phyloP scores from a whole-genome alignment of 805 yeast genomes.

The Saccharomyces cerevisiae region DNA sequence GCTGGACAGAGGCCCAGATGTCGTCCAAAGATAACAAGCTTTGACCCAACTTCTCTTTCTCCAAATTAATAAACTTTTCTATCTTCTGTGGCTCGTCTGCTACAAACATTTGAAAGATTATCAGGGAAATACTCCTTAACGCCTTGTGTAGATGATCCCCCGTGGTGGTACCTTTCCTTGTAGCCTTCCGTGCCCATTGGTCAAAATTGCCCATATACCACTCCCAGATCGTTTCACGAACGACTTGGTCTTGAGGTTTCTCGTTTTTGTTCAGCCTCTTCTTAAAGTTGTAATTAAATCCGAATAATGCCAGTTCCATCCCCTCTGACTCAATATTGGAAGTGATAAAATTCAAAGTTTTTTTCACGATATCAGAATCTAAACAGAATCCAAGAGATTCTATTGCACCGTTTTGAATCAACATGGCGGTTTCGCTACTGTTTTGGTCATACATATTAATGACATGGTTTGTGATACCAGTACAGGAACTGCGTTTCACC shows the following conservation, averaged over 20 bases:
- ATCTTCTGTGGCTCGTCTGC: conserved; percentile 21
- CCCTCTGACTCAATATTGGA: conserved; percentile 46
- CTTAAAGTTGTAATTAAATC: conserved; percentile 36
- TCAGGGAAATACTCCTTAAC: conserved; percentile 32
- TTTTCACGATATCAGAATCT: conserved; percentile 39
- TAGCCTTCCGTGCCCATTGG: conserved; percentile 42
- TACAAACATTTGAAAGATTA: conserved; percentile 30
- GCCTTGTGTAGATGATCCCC: conserved; percentile 38
- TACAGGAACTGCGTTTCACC: conserved; percentile 38
- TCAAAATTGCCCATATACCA: conserved; percentile 52
- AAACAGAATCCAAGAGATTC: conserved; percentile 45
- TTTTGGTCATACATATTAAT: conserved; percentile 3
- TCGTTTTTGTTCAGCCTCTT: conserved; percentile 2
- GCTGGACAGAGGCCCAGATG: conserved; percentile 15
- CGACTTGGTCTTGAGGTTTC: conserved; percentile 2
- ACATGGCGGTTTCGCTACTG: conserved; percentile 20
- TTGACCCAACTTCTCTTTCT: conserved; percentile 28
- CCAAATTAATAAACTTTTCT: conserved; percentile 29
- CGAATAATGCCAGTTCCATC: conserved; percentile 52
- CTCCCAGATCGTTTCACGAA: conserved; percentile 37
- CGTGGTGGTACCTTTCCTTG: conserved; percentile 39
- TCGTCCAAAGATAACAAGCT: conserved; percentile 15
- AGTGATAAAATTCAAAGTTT: conserved; percentile 48
- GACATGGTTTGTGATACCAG: conserved; percentile 33
- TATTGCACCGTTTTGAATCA: conserved; percentile 47